phyloP scores from a whole-genome alignment of 768 basidiomycete genomes.

The Epithele typhae region DNA sequence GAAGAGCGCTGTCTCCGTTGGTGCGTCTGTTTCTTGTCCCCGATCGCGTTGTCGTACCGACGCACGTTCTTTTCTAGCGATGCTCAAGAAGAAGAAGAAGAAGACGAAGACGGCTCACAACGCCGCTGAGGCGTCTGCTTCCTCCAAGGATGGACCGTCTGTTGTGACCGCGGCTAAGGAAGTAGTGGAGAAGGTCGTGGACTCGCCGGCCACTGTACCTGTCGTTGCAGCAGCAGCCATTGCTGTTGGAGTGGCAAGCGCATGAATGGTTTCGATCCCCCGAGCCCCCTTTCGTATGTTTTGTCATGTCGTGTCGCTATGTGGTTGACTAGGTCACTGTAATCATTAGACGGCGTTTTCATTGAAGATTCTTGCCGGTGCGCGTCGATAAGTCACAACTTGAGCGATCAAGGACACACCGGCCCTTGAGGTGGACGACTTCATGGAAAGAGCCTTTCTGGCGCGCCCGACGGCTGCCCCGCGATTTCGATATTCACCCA shows the following conservation, averaged over 20 bases:
- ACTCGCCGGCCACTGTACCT: conserved; percentile 15
- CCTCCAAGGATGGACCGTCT: conserved; percentile 11
- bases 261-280: conserved; percentile 3
- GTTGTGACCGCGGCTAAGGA: conserved; percentile 9
- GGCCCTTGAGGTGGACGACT: too few relatives aligned
- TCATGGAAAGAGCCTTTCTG: too few relatives aligned
- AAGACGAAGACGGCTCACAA: conserved; percentile 45
- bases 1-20: conserved; percentile 83
- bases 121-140: conserved; percentile 12
- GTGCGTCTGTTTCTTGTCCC: conserved; percentile 36
- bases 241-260: conserved; percentile 10
- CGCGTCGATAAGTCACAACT: too few relatives aligned
- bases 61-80: conserved; percentile 26
- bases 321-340: too few relatives aligned
- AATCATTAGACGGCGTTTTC: too few relatives aligned
- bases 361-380: too few relatives aligned
- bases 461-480: too few relatives aligned
- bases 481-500: too few relatives aligned
- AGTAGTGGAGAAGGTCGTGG: conserved; percentile 19
- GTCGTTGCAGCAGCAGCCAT: conserved; percentile 16
- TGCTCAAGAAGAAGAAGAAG: conserved; percentile 78
- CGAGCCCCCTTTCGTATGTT: too few relatives aligned
- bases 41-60: not conserved
- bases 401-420: too few relatives aligned
- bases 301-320: too few relatives aligned